Conservation (phyloP, 331 rosid species). For the Quercus phellos region DNA sequence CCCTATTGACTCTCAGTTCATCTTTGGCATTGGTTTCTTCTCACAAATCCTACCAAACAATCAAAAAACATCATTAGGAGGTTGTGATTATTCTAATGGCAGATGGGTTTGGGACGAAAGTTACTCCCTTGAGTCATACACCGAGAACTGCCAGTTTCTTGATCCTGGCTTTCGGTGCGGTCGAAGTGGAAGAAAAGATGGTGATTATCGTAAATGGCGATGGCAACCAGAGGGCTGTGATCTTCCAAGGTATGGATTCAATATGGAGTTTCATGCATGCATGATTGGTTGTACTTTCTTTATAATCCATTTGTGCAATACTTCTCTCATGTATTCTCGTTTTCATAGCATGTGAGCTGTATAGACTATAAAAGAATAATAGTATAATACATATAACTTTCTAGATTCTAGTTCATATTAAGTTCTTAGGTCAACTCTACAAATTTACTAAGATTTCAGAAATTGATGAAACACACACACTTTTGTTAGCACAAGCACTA, state of each 20-base stretch:
- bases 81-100: constrained; percentile 68
- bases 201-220: constrained; percentile 56
- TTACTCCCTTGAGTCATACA: constrained; percentile 28
- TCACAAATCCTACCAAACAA: constrained; percentile 13
- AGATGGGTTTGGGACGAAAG: constrained; percentile 58
- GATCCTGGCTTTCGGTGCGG: constrained; percentile 86
- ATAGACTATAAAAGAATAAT: too few relatives aligned
- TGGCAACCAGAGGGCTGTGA: constrained; percentile 71
- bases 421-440: too few relatives aligned
- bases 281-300: neutral
- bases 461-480: too few relatives aligned
- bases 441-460: too few relatives aligned
- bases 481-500: too few relatives aligned
- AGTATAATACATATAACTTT: too few relatives aligned
- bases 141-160: constrained; percentile 68
- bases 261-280: constrained; percentile 13
- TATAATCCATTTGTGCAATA: neutral
- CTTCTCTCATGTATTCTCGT: too few relatives aligned
- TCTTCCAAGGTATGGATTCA: constrained; percentile 55
- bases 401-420: too few relatives aligned
- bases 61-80: neutral
- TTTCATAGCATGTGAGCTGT: too few relatives aligned
- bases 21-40: constrained; percentile 30
- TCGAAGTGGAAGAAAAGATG: constrained; percentile 52
- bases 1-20: constrained; percentile 33